Evolutionary conservation across 1,284 basidiomycete species (phyloP), one percentile per base, ranked within the genome.

Genomic region (Puccinia brachypodii): DNA sequence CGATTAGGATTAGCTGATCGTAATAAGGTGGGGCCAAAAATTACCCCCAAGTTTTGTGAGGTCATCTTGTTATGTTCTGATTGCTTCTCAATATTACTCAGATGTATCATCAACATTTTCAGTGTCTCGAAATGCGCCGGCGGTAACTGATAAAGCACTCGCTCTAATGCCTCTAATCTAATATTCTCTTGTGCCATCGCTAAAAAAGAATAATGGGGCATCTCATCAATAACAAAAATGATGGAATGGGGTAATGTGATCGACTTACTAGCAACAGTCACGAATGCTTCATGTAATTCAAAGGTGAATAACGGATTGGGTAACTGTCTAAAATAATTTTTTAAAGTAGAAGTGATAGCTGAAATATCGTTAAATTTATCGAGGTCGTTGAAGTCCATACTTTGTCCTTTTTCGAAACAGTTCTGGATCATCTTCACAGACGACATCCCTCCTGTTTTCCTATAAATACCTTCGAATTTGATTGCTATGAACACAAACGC

Each of bases 291-390:
- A 84, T 99, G 96, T 31, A 98, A 89, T 82, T 93, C 92, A 85
- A 92, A 94, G 0, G 97, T 98, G 83, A 98, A 88, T 56, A 99
- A 88, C 1, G 97, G 97, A 82, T 92, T 90, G 1, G 96, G 96
- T 50, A 99, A 88, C 66, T 91, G 90, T 66, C 96, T 91, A 90
- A 99, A 95, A 88, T 98, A 99, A 60, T 92, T 94, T 89, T 99
- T 99, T 85, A 99, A 89, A 56, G 97, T 96, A 28, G 95, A 96
- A 0, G 97, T 99, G 84, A 98, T 92, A 82, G 94, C 95, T 86
- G 93, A 95, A 80, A 99, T 94, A 86, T 99, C 97, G 88, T 97
- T 98, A 89, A 98, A 99, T 47, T 91, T 89, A 84, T 98, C 93
- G 7, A 89, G 88, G 86, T 99, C 94, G 78, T 90, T 89, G 62